Evolutionary conservation across 2,329 filamentous ascomycete species (phyloP).

Genomic region (Penicillium sp.): DNA sequence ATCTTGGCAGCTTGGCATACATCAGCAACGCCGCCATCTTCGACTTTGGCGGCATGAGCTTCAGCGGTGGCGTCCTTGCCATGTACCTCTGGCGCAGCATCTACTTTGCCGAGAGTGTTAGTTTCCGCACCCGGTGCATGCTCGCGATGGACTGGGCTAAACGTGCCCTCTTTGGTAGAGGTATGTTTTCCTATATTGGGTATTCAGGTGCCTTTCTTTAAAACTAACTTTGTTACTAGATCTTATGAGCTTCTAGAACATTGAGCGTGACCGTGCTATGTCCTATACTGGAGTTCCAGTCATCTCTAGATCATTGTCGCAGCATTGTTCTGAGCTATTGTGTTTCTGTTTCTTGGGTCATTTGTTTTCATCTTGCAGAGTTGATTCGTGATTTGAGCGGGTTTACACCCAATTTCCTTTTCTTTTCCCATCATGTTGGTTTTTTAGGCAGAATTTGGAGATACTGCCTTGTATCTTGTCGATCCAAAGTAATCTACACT

Average conservation of each 20-base stretch:
- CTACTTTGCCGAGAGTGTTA: slow-evolving; percentile 97
- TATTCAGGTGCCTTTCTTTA: slow-evolving; percentile 5
- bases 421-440: too few species aligned
- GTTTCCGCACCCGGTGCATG: slow-evolving; percentile 77
- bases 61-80: slow-evolving; percentile 79
- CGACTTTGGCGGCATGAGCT: slow-evolving; percentile 72
- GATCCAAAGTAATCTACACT: too few species aligned
- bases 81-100: slow-evolving; percentile 95
- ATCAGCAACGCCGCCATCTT: slow-evolving; percentile 96
- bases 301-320: background rate
- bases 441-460: too few species aligned
- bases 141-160: slow-evolving; percentile 99
- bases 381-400: too few species aligned
- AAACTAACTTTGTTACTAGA: slow-evolving; percentile 33
- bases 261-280: background rate
- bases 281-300: background rate
- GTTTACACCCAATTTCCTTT: too few species aligned
- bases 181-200: slow-evolving; percentile 49
- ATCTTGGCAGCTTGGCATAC: slow-evolving; percentile 87
- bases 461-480: too few species aligned
- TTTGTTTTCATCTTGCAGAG: background rate
- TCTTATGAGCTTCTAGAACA: slow-evolving; percentile 48
- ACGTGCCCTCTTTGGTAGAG: slow-evolving; percentile 87
- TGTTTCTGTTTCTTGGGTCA: background rate
- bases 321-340: background rate